Percentiles rank a stretch among this genome's conserved stretches.
Evolutionary conservation across 1,284 basidiomycete genomes (phyloP).

Genomic region (Neonothopanus nambi): DNA sequence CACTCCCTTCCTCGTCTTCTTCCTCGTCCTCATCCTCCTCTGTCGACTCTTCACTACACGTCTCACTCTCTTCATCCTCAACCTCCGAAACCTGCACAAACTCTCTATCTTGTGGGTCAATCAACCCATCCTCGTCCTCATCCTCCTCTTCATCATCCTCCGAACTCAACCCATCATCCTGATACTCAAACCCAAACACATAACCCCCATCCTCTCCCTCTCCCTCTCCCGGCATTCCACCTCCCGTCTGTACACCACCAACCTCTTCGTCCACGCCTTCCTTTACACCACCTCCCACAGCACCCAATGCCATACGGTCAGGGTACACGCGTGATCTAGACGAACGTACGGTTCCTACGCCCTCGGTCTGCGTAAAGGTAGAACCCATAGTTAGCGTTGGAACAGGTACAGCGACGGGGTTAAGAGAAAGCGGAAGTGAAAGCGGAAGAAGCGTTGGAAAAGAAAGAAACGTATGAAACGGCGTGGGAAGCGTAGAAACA

Average conservation of each 20-base stretch:
- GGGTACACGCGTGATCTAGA: constrained; percentile 34
- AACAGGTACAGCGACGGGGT: constrained; percentile 5
- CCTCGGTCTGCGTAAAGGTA: constrained; percentile 90
- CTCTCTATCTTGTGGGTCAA: constrained; percentile 18
- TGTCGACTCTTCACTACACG: neutral
- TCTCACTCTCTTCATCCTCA: constrained; percentile 7
- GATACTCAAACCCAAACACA: too few relatives aligned
- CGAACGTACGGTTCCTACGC: constrained; percentile 83
- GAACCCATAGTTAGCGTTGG: neutral
- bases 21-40: constrained; percentile 15
- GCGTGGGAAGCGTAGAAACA: too few relatives aligned
- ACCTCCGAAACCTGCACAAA: constrained; percentile 22
- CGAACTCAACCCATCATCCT: neutral
- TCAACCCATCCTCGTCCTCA: constrained; percentile 5
- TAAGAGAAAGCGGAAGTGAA: neutral
- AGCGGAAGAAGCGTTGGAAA: neutral
- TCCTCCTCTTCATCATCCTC: neutral
- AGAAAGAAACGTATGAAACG: neutral
- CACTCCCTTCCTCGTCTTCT: constrained; percentile 1
- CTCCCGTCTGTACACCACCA: constrained; percentile 31
- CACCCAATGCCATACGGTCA: too few relatives aligned
- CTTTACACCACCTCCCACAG: constrained; percentile 76
- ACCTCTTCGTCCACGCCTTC: constrained; percentile 47
- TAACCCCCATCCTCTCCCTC: neutral
- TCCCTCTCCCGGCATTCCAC: neutral